Percentiles rank a stretch among this genome's conserved stretches.
Evolutionary conservation across 352 stramenopile genomes (phyloP).

Genomic region (Phytophthora kernoviae): DNA sequence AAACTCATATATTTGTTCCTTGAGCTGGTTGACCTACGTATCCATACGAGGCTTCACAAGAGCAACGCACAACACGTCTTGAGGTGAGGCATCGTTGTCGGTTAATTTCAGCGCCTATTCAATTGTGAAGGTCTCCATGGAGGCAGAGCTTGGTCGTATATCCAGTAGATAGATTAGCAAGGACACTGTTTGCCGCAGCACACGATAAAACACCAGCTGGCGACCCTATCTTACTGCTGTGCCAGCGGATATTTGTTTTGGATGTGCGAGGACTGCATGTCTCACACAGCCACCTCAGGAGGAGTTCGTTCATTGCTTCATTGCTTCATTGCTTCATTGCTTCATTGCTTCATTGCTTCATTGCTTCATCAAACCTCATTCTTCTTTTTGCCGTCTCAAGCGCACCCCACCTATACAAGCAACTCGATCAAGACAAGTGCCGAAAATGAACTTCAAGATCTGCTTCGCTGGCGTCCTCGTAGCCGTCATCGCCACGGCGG

Average conservation of each 20-base stretch:
- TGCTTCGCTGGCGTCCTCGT: not conserved
- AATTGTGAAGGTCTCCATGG: not conserved
- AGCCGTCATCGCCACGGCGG: not conserved
- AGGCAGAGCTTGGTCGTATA: not conserved
- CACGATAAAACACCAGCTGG: not conserved
- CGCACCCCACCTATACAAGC: not conserved
- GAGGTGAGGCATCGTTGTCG: not conserved
- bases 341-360: no score
- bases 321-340: no score
- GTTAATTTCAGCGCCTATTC: not conserved
- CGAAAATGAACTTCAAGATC: not conserved
- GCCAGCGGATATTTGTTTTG: not conserved
- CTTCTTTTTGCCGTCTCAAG: not conserved
- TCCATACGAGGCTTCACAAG: no score
- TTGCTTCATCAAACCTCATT: no score
- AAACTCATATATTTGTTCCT: no score
- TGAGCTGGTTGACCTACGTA: no score
- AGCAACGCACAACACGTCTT: no score
- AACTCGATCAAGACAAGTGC: not conserved
- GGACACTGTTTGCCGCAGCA: conserved; percentile 1
- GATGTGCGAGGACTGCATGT: no score
- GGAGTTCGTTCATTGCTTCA: no score
- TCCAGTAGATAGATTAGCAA: not conserved
- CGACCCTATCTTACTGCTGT: not conserved
- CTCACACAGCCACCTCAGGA: no score